Evolutionary conservation across 768 basidiomycete species (phyloP), one percentile per base, ranked within the genome.

Genomic region (Termitomyces sp.): DNA sequence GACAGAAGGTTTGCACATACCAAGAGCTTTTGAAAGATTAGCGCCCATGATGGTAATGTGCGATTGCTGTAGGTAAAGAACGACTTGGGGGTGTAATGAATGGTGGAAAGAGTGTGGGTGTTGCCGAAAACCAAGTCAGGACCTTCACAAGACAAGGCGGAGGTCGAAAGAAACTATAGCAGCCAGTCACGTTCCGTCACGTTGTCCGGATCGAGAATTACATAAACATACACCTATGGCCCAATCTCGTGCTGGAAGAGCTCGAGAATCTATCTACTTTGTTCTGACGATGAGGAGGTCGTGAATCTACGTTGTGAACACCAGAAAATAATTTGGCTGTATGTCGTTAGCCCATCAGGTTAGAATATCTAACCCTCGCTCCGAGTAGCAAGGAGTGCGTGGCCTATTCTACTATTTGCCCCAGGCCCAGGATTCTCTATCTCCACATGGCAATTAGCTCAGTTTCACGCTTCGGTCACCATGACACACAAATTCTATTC

Each of bases 1-100:
- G 42, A 51, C 25, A 62, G 16, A 34, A 44, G 47, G 25, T 42
- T 6, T 37, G 53, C 58, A 56, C 82, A 64, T 64, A 90, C 90
- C 81, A 72, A 93, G 74, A 37, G 90, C 84, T 74, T 93, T 93
- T 53, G 91, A 92, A 64, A 93, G 78, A 77, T 92, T 92, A 61
- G 85, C 89, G 76, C 91, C 91, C 91, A 93, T 91, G 68, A 67
- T 77, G 68, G 65, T 65, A 56, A 58, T 58, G 55, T 65, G 58
- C 67, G 62, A 59, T 65, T 63, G 57, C 64, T 60, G 61, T 73
- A 69, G 67, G 78, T 84, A 89, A 89, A 75, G 87, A 89, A 74
- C 80, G 87, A 86, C 85, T 68, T 66, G 66, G 63, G 71, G 68
- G 67, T 50, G 58, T 51, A 57, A 57, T 57, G 50, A 53, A 44